Percentiles rank a stretch among this genome's conserved stretches.
These are phyloP conservation scores for Schoenoplectus tabernaemontani DNA, from an alignment of 202 grass and related monocot genomes.

Conservation along the genomic window DNA sequence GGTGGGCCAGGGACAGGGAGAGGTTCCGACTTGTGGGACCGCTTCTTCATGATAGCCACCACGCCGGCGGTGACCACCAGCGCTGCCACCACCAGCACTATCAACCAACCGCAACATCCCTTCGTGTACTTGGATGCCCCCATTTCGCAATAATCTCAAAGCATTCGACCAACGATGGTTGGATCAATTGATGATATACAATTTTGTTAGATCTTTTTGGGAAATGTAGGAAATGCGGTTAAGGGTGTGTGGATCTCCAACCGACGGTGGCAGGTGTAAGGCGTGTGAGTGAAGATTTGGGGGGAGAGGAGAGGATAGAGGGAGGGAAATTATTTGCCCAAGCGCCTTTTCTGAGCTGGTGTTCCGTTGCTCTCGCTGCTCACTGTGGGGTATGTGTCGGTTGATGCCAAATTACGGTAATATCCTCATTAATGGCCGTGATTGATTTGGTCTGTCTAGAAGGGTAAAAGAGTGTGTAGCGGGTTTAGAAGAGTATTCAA, in stretches of 20 bases:
- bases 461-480: neutral
- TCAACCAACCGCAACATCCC: conserved; percentile 64
- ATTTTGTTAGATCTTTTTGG: neutral
- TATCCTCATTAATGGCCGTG: neutral
- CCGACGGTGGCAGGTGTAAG: neutral
- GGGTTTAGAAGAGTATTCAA: too few relatives aligned
- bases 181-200: neutral
- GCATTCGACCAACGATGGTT: conserved; percentile 31
- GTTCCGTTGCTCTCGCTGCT: conserved; percentile 19
- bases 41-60: conserved; percentile 55
- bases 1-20: conserved; percentile 75
- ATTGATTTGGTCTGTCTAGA: neutral
- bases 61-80: conserved; percentile 58
- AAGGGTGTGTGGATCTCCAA: neutral
- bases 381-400: conserved; percentile 1
- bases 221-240: neutral
- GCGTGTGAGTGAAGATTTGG: conserved; percentile 18
- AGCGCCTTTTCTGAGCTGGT: conserved; percentile 9
- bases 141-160: conserved; percentile 26
- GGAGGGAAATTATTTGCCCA: too few relatives aligned
- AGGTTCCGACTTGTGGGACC: conserved; percentile 28
- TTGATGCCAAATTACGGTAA: neutral
- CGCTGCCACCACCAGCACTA: conserved; percentile 54
- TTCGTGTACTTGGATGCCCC: conserved; percentile 49
- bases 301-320: too few relatives aligned